A percentile compares a stretch with the other conserved stretches of the same genome.
Conservation (phyloP, 1,284 basidiomycete species). For the Hypsizygus ulmarius region DNA sequence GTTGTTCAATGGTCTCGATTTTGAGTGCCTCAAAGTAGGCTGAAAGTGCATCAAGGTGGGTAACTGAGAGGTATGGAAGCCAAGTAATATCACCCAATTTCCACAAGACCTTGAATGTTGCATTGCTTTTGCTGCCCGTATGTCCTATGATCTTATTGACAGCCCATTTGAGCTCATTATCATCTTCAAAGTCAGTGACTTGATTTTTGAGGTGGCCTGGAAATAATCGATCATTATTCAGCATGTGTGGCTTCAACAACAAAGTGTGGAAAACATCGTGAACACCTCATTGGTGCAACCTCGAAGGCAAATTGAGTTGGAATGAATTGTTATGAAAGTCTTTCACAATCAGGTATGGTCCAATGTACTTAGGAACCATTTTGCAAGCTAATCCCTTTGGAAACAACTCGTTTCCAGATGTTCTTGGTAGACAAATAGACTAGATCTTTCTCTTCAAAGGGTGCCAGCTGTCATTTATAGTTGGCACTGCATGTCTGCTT, state of each 20-base stretch:
- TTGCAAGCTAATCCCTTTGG: slow-evolving; percentile 16
- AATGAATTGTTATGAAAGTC: slow-evolving; percentile 11
- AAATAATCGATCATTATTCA: slow-evolving; percentile 17
- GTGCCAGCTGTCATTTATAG: background rate
- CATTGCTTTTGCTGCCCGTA: slow-evolving; percentile 18
- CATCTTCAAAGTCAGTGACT: background rate
- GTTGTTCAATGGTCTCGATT: background rate
- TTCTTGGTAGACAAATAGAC: slow-evolving; percentile 20
- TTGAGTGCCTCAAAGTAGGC: slow-evolving; percentile 22
- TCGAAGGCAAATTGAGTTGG: slow-evolving; percentile 3
- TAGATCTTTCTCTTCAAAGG: slow-evolving; percentile 6
- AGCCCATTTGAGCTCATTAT: too few relatives aligned
- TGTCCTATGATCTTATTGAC: slow-evolving; percentile 27
- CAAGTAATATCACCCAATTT: slow-evolving; percentile 30
- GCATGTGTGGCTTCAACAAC: slow-evolving; percentile 9
- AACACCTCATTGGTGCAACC: slow-evolving; percentile 4
- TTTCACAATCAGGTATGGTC: slow-evolving; percentile 14
- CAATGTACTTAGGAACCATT: slow-evolving; percentile 11
- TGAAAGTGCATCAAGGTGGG: slow-evolving; percentile 19
- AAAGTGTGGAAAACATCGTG: slow-evolving; percentile 12
- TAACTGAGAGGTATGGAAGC: slow-evolving; percentile 23
- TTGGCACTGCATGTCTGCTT: slow-evolving; percentile 24
- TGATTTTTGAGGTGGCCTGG: slow-evolving; percentile 7
- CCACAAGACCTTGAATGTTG: slow-evolving; percentile 30
- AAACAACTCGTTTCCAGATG: slow-evolving; percentile 6